Percentiles rank a stretch among this genome's conserved stretches.
Evolutionary conservation across 352 stramenopile species (phyloP).

Genomic region (Phytopythium litorale): DNA sequence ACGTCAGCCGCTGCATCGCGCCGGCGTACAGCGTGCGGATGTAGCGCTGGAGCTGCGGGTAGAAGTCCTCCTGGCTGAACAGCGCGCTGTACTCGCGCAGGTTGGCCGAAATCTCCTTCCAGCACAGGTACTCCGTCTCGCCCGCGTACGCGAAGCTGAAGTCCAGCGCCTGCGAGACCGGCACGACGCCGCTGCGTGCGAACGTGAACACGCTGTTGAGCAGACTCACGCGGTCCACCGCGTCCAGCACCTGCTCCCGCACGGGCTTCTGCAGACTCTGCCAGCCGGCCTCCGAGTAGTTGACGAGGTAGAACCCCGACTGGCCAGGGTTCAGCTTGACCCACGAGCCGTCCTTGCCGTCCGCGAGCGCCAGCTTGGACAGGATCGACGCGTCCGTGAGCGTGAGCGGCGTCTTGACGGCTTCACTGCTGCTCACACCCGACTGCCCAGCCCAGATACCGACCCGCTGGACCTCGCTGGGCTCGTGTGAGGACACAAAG

Average conservation of each 20-base stretch:
- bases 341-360: slow-evolving; percentile 55
- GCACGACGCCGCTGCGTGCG: slow-evolving; percentile 59
- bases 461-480: slow-evolving; percentile 41
- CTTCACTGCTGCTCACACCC: slow-evolving; percentile 15
- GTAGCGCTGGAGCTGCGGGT: slow-evolving; percentile 56
- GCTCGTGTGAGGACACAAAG: slow-evolving; percentile 44
- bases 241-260: slow-evolving; percentile 43
- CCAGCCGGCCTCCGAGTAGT: slow-evolving; percentile 88
- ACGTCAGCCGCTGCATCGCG: slow-evolving; percentile 54
- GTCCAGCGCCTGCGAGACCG: slow-evolving; percentile 53
- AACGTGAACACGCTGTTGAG: slow-evolving; percentile 93
- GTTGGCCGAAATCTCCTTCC: slow-evolving; percentile 73
- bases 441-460: slow-evolving; percentile 53
- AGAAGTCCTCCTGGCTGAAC: slow-evolving; percentile 58
- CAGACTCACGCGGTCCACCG: slow-evolving; percentile 91
- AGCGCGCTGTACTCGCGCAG: slow-evolving; percentile 57
- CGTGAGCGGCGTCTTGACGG: slow-evolving; percentile 54
- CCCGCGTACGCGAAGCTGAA: slow-evolving; percentile 58
- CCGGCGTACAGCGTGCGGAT: slow-evolving; percentile 52
- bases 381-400: neutral
- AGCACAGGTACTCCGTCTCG: slow-evolving; percentile 69
- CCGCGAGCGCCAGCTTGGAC: slow-evolving; percentile 4
- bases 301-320: slow-evolving; percentile 94
- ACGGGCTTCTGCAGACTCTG: slow-evolving; percentile 68
- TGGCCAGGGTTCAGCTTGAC: slow-evolving; percentile 96